phyloP scores from a whole-genome alignment of 345 rosid genomes.

The Mangifera indica region DNA sequence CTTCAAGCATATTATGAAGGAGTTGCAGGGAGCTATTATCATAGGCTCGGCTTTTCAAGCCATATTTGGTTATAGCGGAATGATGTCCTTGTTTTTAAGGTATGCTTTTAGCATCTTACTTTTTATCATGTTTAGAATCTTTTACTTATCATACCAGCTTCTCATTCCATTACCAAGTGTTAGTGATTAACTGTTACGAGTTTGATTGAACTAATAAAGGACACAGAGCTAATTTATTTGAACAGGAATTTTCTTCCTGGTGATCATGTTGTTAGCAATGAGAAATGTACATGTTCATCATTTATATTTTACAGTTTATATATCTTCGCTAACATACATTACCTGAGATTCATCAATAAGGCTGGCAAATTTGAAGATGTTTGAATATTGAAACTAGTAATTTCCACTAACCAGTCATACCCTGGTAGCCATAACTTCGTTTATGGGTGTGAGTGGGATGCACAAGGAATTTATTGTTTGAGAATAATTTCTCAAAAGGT shows the following conservation, averaged over 20 bases:
- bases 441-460: not conserved
- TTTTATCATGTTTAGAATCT: not conserved
- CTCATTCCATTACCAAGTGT: not conserved
- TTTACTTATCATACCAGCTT: not conserved
- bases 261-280: not conserved
- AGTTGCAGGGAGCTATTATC: constrained; percentile 87
- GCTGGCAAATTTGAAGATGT: not conserved
- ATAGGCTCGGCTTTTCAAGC: constrained; percentile 87
- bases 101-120: constrained; percentile 24
- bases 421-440: not conserved
- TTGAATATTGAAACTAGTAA: not conserved
- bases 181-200: not conserved
- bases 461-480: not conserved
- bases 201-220: not conserved
- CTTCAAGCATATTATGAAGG: constrained; percentile 95
- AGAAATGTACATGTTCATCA: not conserved
- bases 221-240: not conserved
- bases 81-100: constrained; percentile 70
- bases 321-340: not conserved
- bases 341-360: not conserved
- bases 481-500: not conserved
- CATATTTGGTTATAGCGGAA: constrained; percentile 87
- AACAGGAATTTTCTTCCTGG: not conserved
- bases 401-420: not conserved
- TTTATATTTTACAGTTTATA: not conserved